Percentiles rank a stretch among this genome's conserved stretches.
phyloP scores from a whole-genome alignment of 1,284 basidiomycete species.

The Sanghuangporus weigelae region DNA sequence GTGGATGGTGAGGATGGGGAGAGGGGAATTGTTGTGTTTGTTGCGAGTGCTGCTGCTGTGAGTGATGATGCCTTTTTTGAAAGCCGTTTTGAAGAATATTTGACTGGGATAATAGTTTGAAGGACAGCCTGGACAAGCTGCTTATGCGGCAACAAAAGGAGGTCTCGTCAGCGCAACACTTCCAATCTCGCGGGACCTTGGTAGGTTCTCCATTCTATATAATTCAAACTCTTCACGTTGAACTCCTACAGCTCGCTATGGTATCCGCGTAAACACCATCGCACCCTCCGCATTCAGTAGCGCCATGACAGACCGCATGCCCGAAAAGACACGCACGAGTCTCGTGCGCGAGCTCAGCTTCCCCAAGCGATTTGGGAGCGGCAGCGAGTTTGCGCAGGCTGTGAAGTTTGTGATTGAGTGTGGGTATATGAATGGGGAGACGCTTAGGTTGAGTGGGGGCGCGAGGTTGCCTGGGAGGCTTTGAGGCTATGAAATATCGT shows the following conservation, averaged over 20 bases:
- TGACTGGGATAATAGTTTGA: constrained; percentile 31
- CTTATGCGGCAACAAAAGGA: constrained; percentile 51
- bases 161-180: constrained; percentile 49
- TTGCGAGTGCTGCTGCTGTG: constrained; percentile 51
- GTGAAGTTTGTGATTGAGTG: constrained; percentile 47
- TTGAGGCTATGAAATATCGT: constrained; percentile 24
- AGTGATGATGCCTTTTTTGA: constrained; percentile 24
- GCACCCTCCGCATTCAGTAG: constrained; percentile 47
- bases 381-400: constrained; percentile 47
- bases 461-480: constrained; percentile 32
- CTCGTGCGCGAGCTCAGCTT: constrained; percentile 37
- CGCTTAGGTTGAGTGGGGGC: constrained; percentile 45
- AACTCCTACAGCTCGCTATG: constrained; percentile 32
- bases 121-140: constrained; percentile 46
- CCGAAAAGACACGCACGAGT: constrained; percentile 21
- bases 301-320: constrained; percentile 40
- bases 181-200: constrained; percentile 49
- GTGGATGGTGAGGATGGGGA: constrained; percentile 46
- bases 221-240: background rate
- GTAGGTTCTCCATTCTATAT: background rate
- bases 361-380: constrained; percentile 41
- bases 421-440: constrained; percentile 54
- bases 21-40: constrained; percentile 48
- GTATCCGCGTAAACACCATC: constrained; percentile 47
- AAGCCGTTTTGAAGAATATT: background rate